These are phyloP conservation scores for Sclerotiophoma versabilis DNA, from an alignment of 2,329 filamentous ascomycete genomes.

Conservation along the genomic window DNA sequence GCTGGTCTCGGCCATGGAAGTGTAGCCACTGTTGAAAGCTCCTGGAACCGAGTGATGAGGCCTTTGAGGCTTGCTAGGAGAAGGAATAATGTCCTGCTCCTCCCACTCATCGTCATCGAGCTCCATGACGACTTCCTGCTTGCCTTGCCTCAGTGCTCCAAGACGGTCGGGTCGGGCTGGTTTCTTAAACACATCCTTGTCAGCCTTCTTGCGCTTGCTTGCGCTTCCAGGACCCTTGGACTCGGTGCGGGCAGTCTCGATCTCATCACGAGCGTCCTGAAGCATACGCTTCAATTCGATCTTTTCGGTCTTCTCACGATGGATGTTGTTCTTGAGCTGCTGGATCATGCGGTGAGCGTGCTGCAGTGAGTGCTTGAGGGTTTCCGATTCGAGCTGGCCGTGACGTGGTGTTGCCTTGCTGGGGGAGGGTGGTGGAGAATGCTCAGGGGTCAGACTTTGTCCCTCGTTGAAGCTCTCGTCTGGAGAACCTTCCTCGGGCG, in stretches of 20 bases:
- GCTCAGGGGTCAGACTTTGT: constrained; percentile 74
- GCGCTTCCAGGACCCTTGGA: constrained; percentile 53
- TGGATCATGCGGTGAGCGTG: constrained; percentile 98
- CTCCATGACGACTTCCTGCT: constrained; percentile 79
- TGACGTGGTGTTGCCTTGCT: constrained; percentile 91
- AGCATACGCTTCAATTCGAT: constrained; percentile 93
- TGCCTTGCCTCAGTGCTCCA: constrained; percentile 73
- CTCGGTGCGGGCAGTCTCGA: constrained; percentile 72
- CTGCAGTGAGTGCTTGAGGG: constrained; percentile 88
- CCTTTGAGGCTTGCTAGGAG: constrained; percentile 57
- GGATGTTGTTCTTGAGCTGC: constrained; percentile 90
- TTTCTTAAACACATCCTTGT: constrained; percentile 74
- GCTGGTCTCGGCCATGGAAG: constrained; percentile 45
- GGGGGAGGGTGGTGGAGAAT: constrained; percentile 88
- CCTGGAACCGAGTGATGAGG: constrained; percentile 37
- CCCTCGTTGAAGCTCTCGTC: constrained; percentile 62
- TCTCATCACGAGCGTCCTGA: constrained; percentile 91
- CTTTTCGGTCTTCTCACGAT: constrained; percentile 98
- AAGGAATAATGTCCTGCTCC: constrained; percentile 69
- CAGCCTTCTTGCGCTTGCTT: constrained; percentile 63
- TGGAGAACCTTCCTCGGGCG: constrained; percentile 63
- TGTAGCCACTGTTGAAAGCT: constrained; percentile 42
- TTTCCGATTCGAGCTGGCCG: constrained; percentile 92
- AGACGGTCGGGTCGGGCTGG: constrained; percentile 74
- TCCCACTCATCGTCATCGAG: constrained; percentile 81